Base-by-base conservation (phyloP, 2,329 filamentous ascomycete species). In the Metarhizium anisopliae region DNA sequence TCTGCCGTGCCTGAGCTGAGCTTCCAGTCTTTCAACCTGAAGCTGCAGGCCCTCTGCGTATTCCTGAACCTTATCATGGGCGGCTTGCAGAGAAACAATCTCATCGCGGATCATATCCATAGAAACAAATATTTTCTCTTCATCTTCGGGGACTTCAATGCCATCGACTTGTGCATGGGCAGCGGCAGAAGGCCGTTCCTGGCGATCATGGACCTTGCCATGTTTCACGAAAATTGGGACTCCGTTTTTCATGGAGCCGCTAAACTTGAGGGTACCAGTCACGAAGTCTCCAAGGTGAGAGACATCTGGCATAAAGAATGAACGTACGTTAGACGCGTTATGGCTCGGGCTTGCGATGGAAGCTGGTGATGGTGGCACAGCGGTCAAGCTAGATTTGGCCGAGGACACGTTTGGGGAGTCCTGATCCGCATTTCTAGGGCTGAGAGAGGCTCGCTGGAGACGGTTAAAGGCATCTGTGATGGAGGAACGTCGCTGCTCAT, bases 61-160 rank as follows among this genome's bases (percentile, higher is more conserved):
- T 52, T 75, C 74, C 53, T 81, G 77, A 10, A 82, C 73, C 59
- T 79, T 73, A 52, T 80, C 78, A 57, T 82, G 77, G 59, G 82
- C 79, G 45, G 81, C 77, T 57, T 81, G 78, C 43, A 83, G 71
- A 56, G 76, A 77, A 53, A 78, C 66, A 47, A 82, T 79, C 63
- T 83, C 79, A 47, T 81, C 76, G 43, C 79, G 77, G 69, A 83
- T 80, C 76, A 82, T 82, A 77, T 82, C 80, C 73, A 82, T 74
- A 8, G 80, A 83, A 45, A 83, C 79, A 59, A 82, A 81, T 35
- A 82, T 82, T 60, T 77, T 75, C 64, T 81, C 75, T 60, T 82
- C 80, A 47, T 81, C 79, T 55, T 77, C 71, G 3, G 78, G 75
- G 8, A 82, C 68, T 51, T 74, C 70, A 20, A 82, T 64, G 7